phyloP scores from a whole-genome alignment of 179 eudicot genomes.

The Silene coronaria region DNA sequence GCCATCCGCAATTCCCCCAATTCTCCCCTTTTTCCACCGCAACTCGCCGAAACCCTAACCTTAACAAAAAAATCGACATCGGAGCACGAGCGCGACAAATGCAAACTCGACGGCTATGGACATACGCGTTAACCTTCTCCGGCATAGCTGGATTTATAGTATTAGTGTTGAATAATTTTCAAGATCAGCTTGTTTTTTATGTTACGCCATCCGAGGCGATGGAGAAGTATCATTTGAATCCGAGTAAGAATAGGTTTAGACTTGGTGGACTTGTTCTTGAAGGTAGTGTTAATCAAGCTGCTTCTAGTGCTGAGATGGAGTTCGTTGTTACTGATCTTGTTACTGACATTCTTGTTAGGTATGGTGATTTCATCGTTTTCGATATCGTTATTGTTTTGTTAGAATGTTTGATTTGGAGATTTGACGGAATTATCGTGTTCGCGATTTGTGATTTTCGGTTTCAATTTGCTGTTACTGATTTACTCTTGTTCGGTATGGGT shows the following conservation, averaged over 20 bases:
- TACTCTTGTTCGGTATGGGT: too few relatives aligned
- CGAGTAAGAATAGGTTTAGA: slow-evolving; percentile 50
- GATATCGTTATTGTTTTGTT: not conserved
- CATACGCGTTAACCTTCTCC: slow-evolving; percentile 69
- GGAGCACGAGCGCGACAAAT: slow-evolving; percentile 83
- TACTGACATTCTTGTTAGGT: slow-evolving; percentile 75
- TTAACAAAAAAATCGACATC: slow-evolving; percentile 44
- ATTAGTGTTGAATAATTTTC: slow-evolving; percentile 70
- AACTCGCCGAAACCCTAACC: slow-evolving; percentile 33
- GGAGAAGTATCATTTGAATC: slow-evolving; percentile 42
- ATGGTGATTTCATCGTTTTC: not conserved
- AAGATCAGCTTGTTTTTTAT: slow-evolving; percentile 79
- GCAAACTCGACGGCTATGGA: slow-evolving; percentile 81
- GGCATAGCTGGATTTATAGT: slow-evolving; percentile 75
- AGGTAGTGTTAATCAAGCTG: slow-evolving; percentile 57
- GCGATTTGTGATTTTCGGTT: not conserved
- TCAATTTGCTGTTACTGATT: too few relatives aligned
- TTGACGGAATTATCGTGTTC: not conserved
- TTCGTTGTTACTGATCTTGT: slow-evolving; percentile 82
- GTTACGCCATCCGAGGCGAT: slow-evolving; percentile 78
- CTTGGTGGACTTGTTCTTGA: slow-evolving; percentile 87
- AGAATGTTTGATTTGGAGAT: not conserved
- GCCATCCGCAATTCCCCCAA: slow-evolving; percentile 17
- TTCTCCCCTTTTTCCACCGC: slow-evolving; percentile 45
- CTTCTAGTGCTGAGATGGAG: slow-evolving; percentile 63